These are phyloP conservation scores for Trichoderma cornu-damae DNA, from an alignment of 2,329 filamentous ascomycete genomes.

Conservation along the genomic window DNA sequence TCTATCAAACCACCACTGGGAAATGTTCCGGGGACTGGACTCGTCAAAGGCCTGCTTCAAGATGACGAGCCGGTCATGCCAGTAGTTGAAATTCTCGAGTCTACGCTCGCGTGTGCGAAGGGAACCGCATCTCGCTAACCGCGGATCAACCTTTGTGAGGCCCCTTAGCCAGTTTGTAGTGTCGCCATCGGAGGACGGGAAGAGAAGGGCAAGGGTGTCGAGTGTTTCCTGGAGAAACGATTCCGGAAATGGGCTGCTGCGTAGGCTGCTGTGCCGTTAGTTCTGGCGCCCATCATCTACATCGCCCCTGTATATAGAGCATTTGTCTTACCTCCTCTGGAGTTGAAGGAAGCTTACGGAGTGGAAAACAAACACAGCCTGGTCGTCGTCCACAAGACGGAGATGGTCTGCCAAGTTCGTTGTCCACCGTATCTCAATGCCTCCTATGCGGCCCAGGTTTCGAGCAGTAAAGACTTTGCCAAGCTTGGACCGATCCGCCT, in stretches of 20 bases:
- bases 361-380: slow-evolving; percentile 37
- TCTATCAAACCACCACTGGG: slow-evolving; percentile 41
- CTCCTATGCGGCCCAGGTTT: slow-evolving; percentile 29
- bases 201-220: slow-evolving; percentile 34
- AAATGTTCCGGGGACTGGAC: slow-evolving; percentile 31
- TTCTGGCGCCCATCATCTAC: neutral
- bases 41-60: slow-evolving; percentile 41
- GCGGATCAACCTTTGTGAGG: slow-evolving; percentile 25
- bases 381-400: slow-evolving; percentile 36
- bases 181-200: slow-evolving; percentile 29
- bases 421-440: slow-evolving; percentile 35
- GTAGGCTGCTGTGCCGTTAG: neutral
- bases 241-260: slow-evolving; percentile 26
- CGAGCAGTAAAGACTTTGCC: slow-evolving; percentile 11
- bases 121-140: slow-evolving; percentile 27
- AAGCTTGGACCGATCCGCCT: slow-evolving; percentile 5
- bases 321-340: slow-evolving; percentile 22
- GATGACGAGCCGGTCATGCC: slow-evolving; percentile 40
- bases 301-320: neutral
- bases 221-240: slow-evolving; percentile 35
- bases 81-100: slow-evolving; percentile 34
- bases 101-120: slow-evolving; percentile 27
- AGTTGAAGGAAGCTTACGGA: slow-evolving; percentile 35
- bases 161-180: slow-evolving; percentile 25
- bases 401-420: slow-evolving; percentile 40